Evolutionary conservation across 352 stramenopile genomes (phyloP), one percentile per base, ranked within the genome.

Genomic region (Globisporangium recalcitrans): DNA sequence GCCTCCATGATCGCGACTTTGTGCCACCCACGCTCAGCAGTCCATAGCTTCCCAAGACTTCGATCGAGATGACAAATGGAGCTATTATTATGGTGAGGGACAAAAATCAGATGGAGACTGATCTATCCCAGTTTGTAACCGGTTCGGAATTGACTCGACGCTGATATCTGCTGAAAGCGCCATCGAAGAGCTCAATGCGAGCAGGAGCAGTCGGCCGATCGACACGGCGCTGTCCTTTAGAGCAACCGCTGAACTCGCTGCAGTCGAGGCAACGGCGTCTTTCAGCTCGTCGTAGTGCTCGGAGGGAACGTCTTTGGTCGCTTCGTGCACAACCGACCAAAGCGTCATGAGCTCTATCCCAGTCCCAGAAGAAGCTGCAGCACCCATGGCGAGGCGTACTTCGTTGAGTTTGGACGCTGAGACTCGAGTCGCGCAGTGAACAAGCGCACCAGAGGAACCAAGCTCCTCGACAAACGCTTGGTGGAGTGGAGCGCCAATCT

Each of bases 281-380:
- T 51, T 51, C 8, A 51, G 26, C 5, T 29, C n/a, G 9, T 51
- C 44, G 9, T 6, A 52, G 3, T n/a, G 26, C 5, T 74, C 66
- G 6, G 63, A 55, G 27, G 75, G 31, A 0, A 65, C 19, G 2
- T 65, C 65, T 32, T 60, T 77, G 11, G 74, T 62, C 1, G 70
- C 55, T 5, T 59, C 46, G 16, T 80, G 64, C 29, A 76, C 58
- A 8, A 73, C 29, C 2, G 62, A 62, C 73, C 70, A 75, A 7
- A 77, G 63, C 19, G 24, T 62, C 48, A 80, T 53, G 14, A 78
- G 54, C 52, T 77, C 73, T 27, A 69, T 34, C 7, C 40, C 52
- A 22, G 68, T 52, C 1, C 40, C 56, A 1, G 62, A 75, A 11
- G 57, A 58, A 21, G 58, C 52, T 42, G 55, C 46, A 34, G 66